Evolutionary conservation across 2,329 filamentous ascomycete species (phyloP).

Genomic region (Curvularia lunata): DNA sequence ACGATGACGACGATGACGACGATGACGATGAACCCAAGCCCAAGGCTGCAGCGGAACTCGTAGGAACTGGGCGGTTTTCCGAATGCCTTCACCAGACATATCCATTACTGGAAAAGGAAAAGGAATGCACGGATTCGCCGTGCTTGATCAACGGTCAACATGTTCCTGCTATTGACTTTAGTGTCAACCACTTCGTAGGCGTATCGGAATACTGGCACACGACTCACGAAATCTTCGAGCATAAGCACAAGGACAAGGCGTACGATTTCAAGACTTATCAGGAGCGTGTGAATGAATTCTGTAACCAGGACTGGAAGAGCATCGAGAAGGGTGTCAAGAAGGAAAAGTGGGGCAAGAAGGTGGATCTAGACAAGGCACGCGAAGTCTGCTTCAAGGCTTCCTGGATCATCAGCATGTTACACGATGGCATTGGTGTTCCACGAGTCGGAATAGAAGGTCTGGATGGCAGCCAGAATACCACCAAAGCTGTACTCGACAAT

Average conservation of each 20-base stretch:
- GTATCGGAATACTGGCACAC: slow-evolving; percentile 99
- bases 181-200: slow-evolving; percentile 95
- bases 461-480: slow-evolving; percentile 67
- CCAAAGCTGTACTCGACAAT: slow-evolving; percentile 70
- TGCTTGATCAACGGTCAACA: slow-evolving; percentile 91
- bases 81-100: slow-evolving; percentile 83
- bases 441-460: slow-evolving; percentile 77
- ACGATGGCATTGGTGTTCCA: slow-evolving; percentile 94
- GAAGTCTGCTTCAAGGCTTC: slow-evolving; percentile 97
- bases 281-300: slow-evolving; percentile 81
- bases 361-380: slow-evolving; percentile 74
- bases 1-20: slow-evolving; percentile 46
- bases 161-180: slow-evolving; percentile 93
- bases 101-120: slow-evolving; percentile 87
- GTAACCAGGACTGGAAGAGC: slow-evolving; percentile 78
- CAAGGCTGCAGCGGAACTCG: slow-evolving; percentile 58
- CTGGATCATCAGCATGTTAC: slow-evolving; percentile 95
- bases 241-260: slow-evolving; percentile 74
- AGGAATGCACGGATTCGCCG: slow-evolving; percentile 79
- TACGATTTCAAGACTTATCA: slow-evolving; percentile 95
- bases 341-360: slow-evolving; percentile 76
- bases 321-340: slow-evolving; percentile 71
- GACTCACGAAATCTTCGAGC: slow-evolving; percentile 89
- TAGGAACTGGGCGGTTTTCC: slow-evolving; percentile 86
- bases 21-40: slow-evolving; percentile 7